Evolutionary conservation across 306 rosid genomes (phyloP).

Genomic region (Vachellia collinsii): DNA sequence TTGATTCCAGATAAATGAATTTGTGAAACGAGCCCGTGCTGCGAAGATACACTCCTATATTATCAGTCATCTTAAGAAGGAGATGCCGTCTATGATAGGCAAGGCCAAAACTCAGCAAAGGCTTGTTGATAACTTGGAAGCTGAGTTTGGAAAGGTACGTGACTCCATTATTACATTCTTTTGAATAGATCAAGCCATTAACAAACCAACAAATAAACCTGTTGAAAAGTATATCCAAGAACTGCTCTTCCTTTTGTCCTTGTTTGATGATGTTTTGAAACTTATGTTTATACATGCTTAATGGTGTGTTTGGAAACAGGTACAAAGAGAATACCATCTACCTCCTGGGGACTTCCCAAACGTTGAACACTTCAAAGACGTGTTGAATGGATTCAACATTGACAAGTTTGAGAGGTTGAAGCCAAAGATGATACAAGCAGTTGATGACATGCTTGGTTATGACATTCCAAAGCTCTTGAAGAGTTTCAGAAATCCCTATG

Average conservation of each 20-base stretch:
- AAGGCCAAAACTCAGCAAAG: slow-evolving; percentile 85
- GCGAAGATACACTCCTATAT: slow-evolving; percentile 91
- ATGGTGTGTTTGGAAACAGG: slow-evolving; percentile 45
- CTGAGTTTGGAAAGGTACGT: slow-evolving; percentile 79
- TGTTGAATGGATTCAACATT: slow-evolving; percentile 62
- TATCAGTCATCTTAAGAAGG: slow-evolving; percentile 81
- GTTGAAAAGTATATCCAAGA: neutral
- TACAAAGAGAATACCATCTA: slow-evolving; percentile 82
- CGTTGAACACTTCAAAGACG: slow-evolving; percentile 71
- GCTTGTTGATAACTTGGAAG: slow-evolving; percentile 72
- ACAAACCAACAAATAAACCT: neutral
- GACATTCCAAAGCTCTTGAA: slow-evolving; percentile 88
- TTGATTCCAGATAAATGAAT: slow-evolving; percentile 81
- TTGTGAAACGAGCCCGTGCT: slow-evolving; percentile 90
- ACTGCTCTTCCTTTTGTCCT: neutral
- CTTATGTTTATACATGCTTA: neutral
- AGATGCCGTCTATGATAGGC: slow-evolving; percentile 92
- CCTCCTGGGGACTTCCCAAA: slow-evolving; percentile 94
- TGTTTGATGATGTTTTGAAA: neutral
- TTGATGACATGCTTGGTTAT: slow-evolving; percentile 91
- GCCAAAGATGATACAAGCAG: slow-evolving; percentile 73
- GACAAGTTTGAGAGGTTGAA: slow-evolving; percentile 89
- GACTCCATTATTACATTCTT: neutral
- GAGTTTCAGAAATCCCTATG: slow-evolving; percentile 82
- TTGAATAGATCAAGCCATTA: neutral